These are phyloP conservation scores for Aphanomyces euteiches DNA, from an alignment of 352 stramenopile species.

Conservation along the genomic window DNA sequence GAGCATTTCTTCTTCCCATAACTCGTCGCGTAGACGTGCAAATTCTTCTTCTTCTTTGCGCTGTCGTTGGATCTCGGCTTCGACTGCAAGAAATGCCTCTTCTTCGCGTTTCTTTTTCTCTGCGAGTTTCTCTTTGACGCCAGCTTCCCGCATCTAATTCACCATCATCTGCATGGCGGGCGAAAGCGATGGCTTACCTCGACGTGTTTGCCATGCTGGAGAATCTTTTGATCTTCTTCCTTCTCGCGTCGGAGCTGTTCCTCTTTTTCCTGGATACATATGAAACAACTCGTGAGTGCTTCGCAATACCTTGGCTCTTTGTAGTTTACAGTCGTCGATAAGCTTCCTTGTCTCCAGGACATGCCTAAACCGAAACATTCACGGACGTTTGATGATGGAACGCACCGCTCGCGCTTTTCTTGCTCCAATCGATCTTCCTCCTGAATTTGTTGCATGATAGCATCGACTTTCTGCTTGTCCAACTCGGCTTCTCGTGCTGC, in stretches of 20 bases:
- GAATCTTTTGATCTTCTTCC: conserved; percentile 48
- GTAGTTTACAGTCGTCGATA: conserved; percentile 48
- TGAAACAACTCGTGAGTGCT: conserved; percentile 27
- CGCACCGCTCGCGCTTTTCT: conserved; percentile 50
- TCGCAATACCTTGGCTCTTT: conserved; percentile 43
- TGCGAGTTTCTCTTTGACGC: conserved; percentile 57
- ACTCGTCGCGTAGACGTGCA: conserved; percentile 77
- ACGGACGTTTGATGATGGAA: background rate
- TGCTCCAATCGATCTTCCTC: conserved; percentile 80
- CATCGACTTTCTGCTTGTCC: conserved; percentile 83
- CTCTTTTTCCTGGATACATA: conserved; percentile 21
- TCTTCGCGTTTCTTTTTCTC: conserved; percentile 67
- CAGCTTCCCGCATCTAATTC: conserved; percentile 38
- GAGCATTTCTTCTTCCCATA: conserved; percentile 90
- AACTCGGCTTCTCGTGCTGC: conserved; percentile 59
- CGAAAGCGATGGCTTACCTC: conserved; percentile 30
- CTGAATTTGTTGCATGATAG: conserved; percentile 82
- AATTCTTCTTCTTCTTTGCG: conserved; percentile 84
- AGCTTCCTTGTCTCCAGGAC: conserved; percentile 41
- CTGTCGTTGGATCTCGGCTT: conserved; percentile 81
- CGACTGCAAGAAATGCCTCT: conserved; percentile 65
- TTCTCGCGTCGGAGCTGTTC: conserved; percentile 10
- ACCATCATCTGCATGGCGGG: background rate
- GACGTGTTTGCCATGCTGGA: conserved; percentile 48
- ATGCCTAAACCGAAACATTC: background rate